phyloP scores from a whole-genome alignment of 2,329 filamentous ascomycete genomes.

The Aspergillus intermedius region DNA sequence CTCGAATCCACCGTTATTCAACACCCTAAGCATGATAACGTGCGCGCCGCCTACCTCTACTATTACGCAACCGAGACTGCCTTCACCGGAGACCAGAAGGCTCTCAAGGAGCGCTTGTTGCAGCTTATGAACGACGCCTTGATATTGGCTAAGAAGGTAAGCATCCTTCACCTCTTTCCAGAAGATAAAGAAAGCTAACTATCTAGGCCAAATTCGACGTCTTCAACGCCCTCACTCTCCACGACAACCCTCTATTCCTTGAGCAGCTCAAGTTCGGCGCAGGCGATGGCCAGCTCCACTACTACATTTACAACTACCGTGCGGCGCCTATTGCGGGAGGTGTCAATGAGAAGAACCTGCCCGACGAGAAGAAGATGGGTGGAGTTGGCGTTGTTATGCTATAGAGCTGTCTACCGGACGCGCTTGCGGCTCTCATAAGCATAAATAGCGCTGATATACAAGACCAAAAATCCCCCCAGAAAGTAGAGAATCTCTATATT shows the following conservation, averaged over 20 bases:
- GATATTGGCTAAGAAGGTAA: conserved; percentile 72
- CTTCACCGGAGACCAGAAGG: conserved; percentile 50
- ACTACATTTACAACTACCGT: conserved; percentile 96
- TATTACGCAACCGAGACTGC: conserved; percentile 88
- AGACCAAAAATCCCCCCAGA: too few species aligned
- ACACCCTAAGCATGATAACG: conserved; percentile 66
- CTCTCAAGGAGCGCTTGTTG: conserved; percentile 74
- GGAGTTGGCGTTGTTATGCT: conserved; percentile 87
- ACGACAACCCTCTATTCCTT: conserved; percentile 91
- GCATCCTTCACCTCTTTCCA: neutral
- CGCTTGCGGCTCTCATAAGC: neutral
- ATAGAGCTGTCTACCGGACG: conserved; percentile 30
- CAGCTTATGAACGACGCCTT: conserved; percentile 75
- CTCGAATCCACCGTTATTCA: conserved; percentile 90
- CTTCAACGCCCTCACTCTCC: conserved; percentile 87
- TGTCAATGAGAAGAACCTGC: conserved; percentile 68
- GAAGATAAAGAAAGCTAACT: conserved; percentile 3
- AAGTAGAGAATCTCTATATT: too few species aligned
- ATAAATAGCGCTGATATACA: too few species aligned
- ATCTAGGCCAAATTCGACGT: conserved; percentile 73
- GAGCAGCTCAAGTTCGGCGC: conserved; percentile 90
- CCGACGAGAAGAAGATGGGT: conserved; percentile 71
- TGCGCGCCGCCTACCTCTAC: conserved; percentile 91
- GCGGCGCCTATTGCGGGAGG: conserved; percentile 79
- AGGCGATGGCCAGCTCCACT: conserved; percentile 91